Evolutionary conservation across 108 stramenopile species (phyloP), one percentile per base, ranked within the genome.

Genomic region (Pseudonitzschia multiseries): DNA sequence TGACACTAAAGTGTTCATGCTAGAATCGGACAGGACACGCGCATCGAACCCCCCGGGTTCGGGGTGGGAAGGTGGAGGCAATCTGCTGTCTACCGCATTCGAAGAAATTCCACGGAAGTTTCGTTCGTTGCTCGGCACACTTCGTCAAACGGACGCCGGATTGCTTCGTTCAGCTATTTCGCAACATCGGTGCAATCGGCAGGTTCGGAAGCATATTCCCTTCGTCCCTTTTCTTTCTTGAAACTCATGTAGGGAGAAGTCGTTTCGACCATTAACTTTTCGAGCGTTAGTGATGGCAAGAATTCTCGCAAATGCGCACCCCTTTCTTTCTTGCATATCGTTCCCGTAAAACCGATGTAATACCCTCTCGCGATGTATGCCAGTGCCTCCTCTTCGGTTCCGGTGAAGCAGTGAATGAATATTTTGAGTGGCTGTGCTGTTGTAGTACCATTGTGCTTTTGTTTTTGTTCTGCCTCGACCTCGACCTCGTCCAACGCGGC

Each of bases 201-300:
- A 5, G 86, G 83, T 57, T 77, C 78, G 46, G 18, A 48, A 14
- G 46, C 4, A 48, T 18, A 10, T 10, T 2, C 8, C 46, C 18
- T 48, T 41, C 51, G n/a, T 27, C 70, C 32, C 43, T 61, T 66
- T 15, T 69, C 72, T 51, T 78, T 81, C 63, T 81, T 43, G 43
- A 86, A 85, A 14, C 77, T 65, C 84, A 85, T 85, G 51, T 77
- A 85, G 10, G 84, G 84, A 31, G 84, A 81, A 65, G 82, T 81
- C 5, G 84, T 85, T 56, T 85, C 84, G 9, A 85, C 59, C 80
- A 85, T 74, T 0, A 85, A 61, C 40, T 65, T 60, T 20, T 85
- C 79, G 43, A 82, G 54, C 21, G 84, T 81, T 62, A 85, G 70
- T 1, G 14, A 53, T 43, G 81, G 81, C 57, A 85, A 32, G 14